Evolutionary conservation across 2,329 filamentous ascomycete species (phyloP).

Genomic region (Nothophoma quercina): DNA sequence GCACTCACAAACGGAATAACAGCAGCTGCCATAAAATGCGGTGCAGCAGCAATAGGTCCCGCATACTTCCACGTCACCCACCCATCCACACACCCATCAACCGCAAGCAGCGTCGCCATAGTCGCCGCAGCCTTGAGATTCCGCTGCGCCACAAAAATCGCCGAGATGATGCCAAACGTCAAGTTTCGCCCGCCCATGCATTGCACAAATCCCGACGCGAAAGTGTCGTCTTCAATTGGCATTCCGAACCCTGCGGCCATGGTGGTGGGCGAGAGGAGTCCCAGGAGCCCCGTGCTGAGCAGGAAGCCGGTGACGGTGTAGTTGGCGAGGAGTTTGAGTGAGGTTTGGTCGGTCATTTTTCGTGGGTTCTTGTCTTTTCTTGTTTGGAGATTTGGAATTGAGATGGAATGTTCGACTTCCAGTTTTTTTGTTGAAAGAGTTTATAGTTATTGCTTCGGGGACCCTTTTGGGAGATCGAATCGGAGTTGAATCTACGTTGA

Average conservation of each 20-base stretch:
- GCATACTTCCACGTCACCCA: conserved; percentile 22
- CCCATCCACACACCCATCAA: conserved; percentile 23
- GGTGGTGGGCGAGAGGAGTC: conserved; percentile 19
- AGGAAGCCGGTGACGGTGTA: conserved; percentile 21
- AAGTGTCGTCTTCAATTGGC: conserved; percentile 20
- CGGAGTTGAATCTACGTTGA: too few relatives aligned
- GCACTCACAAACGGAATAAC: conserved; percentile 19
- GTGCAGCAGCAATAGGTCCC: conserved; percentile 8
- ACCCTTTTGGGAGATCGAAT: too few relatives aligned
- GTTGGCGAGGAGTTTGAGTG: conserved; percentile 22
- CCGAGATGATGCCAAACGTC: conserved; percentile 23
- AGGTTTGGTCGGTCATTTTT: conserved; percentile 3
- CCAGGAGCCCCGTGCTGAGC: conserved; percentile 19
- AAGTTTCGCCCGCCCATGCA: conserved; percentile 27
- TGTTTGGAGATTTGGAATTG: too few relatives aligned
- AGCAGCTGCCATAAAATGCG: conserved; percentile 24
- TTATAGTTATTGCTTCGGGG: too few relatives aligned
- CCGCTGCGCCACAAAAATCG: conserved; percentile 11
- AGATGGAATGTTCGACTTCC: too few relatives aligned
- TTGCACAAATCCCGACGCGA: conserved; percentile 26
- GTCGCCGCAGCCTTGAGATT: conserved; percentile 15
- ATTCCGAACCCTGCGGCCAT: conserved; percentile 23
- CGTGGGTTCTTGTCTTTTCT: too few relatives aligned
- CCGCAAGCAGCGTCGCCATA: conserved; percentile 22
- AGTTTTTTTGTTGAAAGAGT: too few relatives aligned